A percentile compares a stretch with the other conserved stretches of the same genome.
phyloP scores from a whole-genome alignment of 2,329 filamentous ascomycete genomes.

The Diaporthe citrichinensis region DNA sequence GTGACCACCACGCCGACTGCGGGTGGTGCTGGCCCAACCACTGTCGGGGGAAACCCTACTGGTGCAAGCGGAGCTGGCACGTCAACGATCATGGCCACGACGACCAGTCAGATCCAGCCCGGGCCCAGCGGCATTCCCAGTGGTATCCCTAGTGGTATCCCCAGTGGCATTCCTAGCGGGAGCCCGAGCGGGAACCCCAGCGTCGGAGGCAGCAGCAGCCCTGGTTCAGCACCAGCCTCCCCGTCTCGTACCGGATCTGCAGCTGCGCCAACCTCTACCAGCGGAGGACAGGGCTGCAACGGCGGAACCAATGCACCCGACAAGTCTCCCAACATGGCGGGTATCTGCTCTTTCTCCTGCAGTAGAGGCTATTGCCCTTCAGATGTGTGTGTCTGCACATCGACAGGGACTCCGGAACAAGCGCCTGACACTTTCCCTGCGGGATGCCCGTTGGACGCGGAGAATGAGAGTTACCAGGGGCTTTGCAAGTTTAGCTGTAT shows the following conservation, averaged over 20 bases:
- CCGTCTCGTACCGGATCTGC: constrained; percentile 17
- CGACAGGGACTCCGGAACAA: constrained; percentile 35
- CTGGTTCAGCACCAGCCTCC: not conserved
- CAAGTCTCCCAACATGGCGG: constrained; percentile 41
- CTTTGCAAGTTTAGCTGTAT: constrained; percentile 62
- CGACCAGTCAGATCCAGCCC: not conserved
- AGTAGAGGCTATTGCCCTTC: constrained; percentile 43
- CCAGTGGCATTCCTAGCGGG: constrained; percentile 41
- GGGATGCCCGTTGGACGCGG: constrained; percentile 52
- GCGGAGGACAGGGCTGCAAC: constrained; percentile 38
- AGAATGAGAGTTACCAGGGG: constrained; percentile 56
- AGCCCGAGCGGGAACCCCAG: not conserved
- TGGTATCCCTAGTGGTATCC: constrained; percentile 14
- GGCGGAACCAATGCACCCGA: constrained; percentile 40
- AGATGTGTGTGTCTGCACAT: constrained; percentile 42
- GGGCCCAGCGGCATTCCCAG: constrained; percentile 37
- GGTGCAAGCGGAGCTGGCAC: not conserved
- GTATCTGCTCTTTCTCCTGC: constrained; percentile 44
- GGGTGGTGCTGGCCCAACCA: constrained; percentile 33
- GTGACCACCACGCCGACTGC: constrained; percentile 45
- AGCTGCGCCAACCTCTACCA: constrained; percentile 23
- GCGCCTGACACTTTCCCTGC: constrained; percentile 46
- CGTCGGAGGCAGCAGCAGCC: not conserved
- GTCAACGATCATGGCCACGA: not conserved
- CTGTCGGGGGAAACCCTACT: not conserved